phyloP scores from a whole-genome alignment of 2,329 filamentous ascomycete species.

The Diaporthe destruens region DNA sequence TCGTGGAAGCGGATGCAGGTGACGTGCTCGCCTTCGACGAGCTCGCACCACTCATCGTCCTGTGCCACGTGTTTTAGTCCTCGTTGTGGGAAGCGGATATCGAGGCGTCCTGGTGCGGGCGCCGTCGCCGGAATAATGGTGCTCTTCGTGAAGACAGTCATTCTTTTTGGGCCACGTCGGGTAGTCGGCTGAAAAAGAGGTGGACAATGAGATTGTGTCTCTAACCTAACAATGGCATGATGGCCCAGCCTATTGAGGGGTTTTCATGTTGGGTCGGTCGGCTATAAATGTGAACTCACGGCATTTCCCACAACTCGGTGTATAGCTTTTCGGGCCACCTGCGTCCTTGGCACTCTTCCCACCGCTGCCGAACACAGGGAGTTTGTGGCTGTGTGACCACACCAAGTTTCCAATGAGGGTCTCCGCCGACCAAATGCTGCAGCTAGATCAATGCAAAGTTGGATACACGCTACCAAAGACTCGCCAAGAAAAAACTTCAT shows the following conservation, averaged over 20 bases:
- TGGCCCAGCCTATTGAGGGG: no score
- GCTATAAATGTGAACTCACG: not conserved
- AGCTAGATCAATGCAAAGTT: not conserved
- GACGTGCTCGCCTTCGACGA: slow-evolving; percentile 13
- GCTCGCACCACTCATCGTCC: slow-evolving; percentile 28
- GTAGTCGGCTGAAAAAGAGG: not conserved
- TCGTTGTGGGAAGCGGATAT: slow-evolving; percentile 28
- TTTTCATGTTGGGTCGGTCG: not conserved
- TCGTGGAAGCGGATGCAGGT: slow-evolving; percentile 36
- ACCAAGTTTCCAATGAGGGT: not conserved
- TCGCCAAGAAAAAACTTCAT: no score
- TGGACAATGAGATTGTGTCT: not conserved
- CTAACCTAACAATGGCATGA: not conserved
- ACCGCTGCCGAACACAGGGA: not conserved
- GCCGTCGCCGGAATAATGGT: not conserved
- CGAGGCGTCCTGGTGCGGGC: not conserved
- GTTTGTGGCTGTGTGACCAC: not conserved
- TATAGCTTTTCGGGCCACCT: not conserved
- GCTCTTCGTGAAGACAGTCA: not conserved
- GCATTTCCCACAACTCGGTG: not conserved
- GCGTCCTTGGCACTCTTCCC: not conserved
- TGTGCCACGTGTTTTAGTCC: slow-evolving; percentile 3
- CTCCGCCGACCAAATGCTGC: not conserved
- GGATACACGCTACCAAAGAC: not conserved
- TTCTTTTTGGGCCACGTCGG: not conserved